These are phyloP conservation scores for Pelargonium myrrhifolium DNA, from an alignment of 441 rosid species.

Conservation along the genomic window DNA sequence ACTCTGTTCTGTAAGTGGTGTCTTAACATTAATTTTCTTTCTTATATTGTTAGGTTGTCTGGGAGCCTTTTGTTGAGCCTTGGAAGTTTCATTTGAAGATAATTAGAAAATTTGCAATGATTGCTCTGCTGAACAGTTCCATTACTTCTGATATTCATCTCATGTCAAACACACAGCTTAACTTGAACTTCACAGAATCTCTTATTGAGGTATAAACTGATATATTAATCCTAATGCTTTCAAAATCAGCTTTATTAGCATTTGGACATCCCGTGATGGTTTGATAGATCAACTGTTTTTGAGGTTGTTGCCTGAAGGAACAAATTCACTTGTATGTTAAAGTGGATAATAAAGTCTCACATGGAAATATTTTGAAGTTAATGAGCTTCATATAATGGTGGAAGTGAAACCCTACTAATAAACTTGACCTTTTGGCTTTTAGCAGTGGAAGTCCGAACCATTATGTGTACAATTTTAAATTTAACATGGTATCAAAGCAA, in stretches of 20 bases:
- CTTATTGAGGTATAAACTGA: conserved; percentile 61
- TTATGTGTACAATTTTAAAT: no score
- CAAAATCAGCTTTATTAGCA: not conserved
- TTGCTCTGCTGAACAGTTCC: conserved; percentile 46
- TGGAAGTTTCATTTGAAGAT: conserved; percentile 66
- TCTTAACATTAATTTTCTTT: conserved; percentile 20
- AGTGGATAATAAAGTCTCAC: no score
- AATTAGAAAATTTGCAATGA: conserved; percentile 43
- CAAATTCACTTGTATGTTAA: not conserved
- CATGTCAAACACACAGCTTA: conserved; percentile 55
- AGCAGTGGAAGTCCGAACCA: no score
- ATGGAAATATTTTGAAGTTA: no score
- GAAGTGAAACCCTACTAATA: no score
- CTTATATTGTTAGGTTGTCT: conserved; percentile 48
- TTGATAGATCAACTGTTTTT: not conserved
- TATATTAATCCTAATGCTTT: conserved; percentile 12
- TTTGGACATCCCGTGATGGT: conserved; percentile 4
- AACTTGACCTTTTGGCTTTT: no score
- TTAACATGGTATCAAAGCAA: no score
- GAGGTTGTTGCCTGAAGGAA: conserved; percentile 4
- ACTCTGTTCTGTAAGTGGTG: conserved; percentile 12
- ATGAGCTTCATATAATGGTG: no score
- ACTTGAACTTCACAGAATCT: conserved; percentile 72
- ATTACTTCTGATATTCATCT: conserved; percentile 55
- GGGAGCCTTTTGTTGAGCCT: conserved; percentile 94